Evolutionary conservation across 2,329 filamentous ascomycete species (phyloP).

Genomic region (Alternaria viburni): DNA sequence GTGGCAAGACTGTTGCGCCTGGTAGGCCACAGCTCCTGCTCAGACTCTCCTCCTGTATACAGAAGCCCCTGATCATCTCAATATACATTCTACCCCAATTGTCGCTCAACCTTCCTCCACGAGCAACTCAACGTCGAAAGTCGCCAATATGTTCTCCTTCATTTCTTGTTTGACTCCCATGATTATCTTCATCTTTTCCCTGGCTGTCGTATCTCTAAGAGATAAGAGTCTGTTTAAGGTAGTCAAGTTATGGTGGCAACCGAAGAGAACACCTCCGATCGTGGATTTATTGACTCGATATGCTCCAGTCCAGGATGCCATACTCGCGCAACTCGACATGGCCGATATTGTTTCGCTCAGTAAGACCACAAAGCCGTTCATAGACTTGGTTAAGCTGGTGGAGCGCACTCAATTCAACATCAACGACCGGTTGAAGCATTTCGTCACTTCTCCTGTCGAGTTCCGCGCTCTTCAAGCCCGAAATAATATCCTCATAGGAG

Average conservation of each 20-base stretch:
- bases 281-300: background rate
- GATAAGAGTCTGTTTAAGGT: background rate
- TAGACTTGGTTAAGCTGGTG: background rate
- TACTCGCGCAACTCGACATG: background rate
- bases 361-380: background rate
- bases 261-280: background rate
- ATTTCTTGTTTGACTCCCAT: background rate
- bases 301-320: background rate
- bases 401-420: background rate
- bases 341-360: background rate
- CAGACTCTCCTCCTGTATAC: background rate
- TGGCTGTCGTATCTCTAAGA: background rate
- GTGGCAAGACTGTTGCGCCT: background rate
- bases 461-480: background rate
- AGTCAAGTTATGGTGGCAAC: background rate
- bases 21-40: background rate
- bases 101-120: background rate
- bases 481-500: background rate
- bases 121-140: background rate
- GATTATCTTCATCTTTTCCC: background rate
- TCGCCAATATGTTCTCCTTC: background rate
- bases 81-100: background rate
- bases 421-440: background rate
- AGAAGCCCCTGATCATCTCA: background rate
- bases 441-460: background rate